phyloP scores from a whole-genome alignment of 2,329 filamentous ascomycete genomes.

The Pseudogymnoascus sp. region DNA sequence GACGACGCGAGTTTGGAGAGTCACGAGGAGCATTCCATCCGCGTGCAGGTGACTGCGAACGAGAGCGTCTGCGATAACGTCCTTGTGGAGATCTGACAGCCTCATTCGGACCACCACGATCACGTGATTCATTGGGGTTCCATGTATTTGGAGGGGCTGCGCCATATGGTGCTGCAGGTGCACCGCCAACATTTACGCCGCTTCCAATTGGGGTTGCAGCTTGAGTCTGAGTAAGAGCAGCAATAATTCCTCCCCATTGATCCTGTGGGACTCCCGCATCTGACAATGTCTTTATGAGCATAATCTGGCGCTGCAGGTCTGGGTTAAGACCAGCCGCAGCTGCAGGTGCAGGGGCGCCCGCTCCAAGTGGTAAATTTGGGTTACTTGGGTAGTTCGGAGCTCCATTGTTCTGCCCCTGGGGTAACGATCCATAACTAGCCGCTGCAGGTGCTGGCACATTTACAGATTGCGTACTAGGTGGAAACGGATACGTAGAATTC shows the following conservation, averaged over 20 bases:
- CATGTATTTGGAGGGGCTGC: constrained; percentile 37
- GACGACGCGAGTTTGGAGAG: constrained; percentile 39
- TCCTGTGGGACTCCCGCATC: constrained; percentile 72
- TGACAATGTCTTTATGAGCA: constrained; percentile 67
- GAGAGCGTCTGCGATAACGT: constrained; percentile 53
- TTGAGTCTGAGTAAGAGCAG: constrained; percentile 40
- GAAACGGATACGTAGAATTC: constrained; percentile 24
- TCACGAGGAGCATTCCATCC: constrained; percentile 57
- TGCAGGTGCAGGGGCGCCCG: constrained; percentile 31
- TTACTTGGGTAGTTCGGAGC: constrained; percentile 32
- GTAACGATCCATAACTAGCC: constrained; percentile 24
- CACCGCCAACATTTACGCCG: constrained; percentile 27
- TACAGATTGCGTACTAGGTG: constrained; percentile 49
- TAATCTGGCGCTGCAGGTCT: constrained; percentile 62
- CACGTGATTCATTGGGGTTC: constrained; percentile 41
- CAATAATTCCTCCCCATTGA: constrained; percentile 58
- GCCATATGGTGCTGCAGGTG: constrained; percentile 25
- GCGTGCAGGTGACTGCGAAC: constrained; percentile 73
- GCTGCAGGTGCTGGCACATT: constrained; percentile 40
- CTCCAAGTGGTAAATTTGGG: constrained; percentile 30
- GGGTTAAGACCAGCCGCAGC: constrained; percentile 38
- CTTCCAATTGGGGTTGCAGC: constrained; percentile 17
- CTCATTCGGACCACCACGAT: constrained; percentile 40
- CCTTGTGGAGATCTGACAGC: constrained; percentile 53
- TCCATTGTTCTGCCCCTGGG: constrained; percentile 32